Evolutionary conservation across 257 asterid genomes (phyloP), one percentile per base, ranked within the genome.

Genomic region (Fraxinus anomala): DNA sequence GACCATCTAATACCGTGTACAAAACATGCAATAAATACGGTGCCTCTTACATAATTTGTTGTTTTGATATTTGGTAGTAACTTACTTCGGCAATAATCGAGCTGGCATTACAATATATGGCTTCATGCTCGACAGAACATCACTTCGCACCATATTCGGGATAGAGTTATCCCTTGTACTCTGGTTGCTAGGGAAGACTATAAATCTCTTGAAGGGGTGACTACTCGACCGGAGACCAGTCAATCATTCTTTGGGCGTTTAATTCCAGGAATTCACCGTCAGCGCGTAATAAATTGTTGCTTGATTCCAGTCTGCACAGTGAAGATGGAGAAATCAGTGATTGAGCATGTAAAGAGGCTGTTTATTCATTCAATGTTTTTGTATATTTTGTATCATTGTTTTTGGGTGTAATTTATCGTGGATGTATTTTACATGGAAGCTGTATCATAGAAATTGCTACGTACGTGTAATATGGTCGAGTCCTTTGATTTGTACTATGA

Each of bases 21-120:
- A 14, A 47, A 47, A 14, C n/a, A 13, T 3, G 56, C 7, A 47
- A 6, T 28, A 9, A 23, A 26, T 63, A 4, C 24, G 31, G 14
- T 10, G 68, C 9, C 23, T 51, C 63, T 37, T n/a, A 34, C 5
- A 17, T 78, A 23, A 65, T 30, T 10, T 47, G 34, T 51, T 3
- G 28, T 36, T 59, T 23, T 65, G 63, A 66, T 72, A 8, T 66
- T 71, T 34, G 17, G 76, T 87, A 93, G 97, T 95, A 42, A 88
- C 97, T 0, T 95, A 95, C 74, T 93, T 95, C 82, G 98, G 90
- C 87, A 92, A 89, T 81, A 95, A 95, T 23, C 83, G 89, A 84
- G 99, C 98, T 17, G 99, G 99, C 76, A 89, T 95, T 24, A 93
- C 99, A 16, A 70, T 95, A 26, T 93, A 86, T n/a, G 99, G 99